Evolutionary conservation across 345 rosid genomes (phyloP).

Genomic region (Melaleuca alternifolia): DNA sequence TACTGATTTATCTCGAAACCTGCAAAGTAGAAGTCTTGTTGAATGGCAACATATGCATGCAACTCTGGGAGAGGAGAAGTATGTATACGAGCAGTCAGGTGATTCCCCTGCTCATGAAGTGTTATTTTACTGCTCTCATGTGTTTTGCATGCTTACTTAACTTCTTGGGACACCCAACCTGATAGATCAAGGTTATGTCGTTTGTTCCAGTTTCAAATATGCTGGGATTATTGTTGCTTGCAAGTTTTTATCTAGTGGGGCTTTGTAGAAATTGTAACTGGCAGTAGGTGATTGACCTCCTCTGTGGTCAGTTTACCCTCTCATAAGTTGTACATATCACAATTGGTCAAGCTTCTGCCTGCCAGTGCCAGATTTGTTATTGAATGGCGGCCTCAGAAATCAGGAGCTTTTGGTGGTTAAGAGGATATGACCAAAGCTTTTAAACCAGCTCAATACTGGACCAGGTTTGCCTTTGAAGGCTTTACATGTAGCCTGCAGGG

Average conservation of each 20-base stretch:
- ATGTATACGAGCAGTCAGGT: constrained; percentile 36
- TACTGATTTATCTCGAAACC: constrained; percentile 27
- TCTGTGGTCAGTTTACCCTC: not conserved
- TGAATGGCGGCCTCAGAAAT: not conserved
- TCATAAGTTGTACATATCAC: not conserved
- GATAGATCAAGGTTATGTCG: not conserved
- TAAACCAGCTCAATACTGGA: not conserved
- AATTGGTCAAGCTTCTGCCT: not conserved
- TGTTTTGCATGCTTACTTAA: not conserved
- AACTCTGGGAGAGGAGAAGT: constrained; percentile 12
- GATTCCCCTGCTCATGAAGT: constrained; percentile 4
- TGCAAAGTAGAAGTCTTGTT: constrained; percentile 19
- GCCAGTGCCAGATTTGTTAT: not conserved
- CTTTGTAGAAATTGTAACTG: not conserved
- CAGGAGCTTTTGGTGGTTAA: not conserved
- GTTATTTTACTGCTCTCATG: not conserved
- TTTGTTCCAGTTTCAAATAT: not conserved
- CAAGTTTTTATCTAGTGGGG: not conserved
- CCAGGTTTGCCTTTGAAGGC: not conserved
- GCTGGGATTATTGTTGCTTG: not conserved
- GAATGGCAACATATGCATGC: constrained; percentile 22
- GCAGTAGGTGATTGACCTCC: not conserved
- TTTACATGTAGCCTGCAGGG: not conserved
- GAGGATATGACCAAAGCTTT: not conserved
- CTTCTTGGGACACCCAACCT: not conserved